These are phyloP conservation scores for Hypoxylon sp. DNA, from an alignment of 2,329 filamentous ascomycete genomes.

Conservation along the genomic window DNA sequence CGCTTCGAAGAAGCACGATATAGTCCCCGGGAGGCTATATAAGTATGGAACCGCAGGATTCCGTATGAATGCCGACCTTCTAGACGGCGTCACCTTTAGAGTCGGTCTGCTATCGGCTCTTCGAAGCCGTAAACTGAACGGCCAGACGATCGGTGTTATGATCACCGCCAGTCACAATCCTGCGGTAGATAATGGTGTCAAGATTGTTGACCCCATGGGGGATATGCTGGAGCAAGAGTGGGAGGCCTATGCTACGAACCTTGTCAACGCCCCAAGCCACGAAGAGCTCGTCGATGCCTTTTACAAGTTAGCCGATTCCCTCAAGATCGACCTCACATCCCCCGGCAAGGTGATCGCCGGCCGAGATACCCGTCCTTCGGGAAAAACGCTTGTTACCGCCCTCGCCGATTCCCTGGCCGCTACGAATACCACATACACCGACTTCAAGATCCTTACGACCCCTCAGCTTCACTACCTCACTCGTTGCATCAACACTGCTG, in stretches of 20 bases:
- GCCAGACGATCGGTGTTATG: constrained; percentile 95
- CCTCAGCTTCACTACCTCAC: constrained; percentile 98
- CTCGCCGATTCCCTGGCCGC: constrained; percentile 82
- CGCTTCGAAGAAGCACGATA: constrained; percentile 70
- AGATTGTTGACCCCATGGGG: constrained; percentile 96
- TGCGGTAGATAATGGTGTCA: constrained; percentile 88
- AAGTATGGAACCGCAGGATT: constrained; percentile 74
- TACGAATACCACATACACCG: constrained; percentile 75
- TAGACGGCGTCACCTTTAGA: constrained; percentile 91
- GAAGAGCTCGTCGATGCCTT: constrained; percentile 80
- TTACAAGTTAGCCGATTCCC: constrained; percentile 74
- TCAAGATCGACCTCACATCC: constrained; percentile 76
- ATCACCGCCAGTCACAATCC: constrained; percentile 95
- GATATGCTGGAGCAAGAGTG: constrained; percentile 98
- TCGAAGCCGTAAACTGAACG: constrained; percentile 86
- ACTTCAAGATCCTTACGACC: constrained; percentile 92
- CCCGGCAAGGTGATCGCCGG: constrained; percentile 87
- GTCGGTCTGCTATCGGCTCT: constrained; percentile 89
- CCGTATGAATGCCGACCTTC: constrained; percentile 77
- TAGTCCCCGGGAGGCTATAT: constrained; percentile 64
- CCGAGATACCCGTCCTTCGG: constrained; percentile 91
- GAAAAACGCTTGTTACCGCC: constrained; percentile 80
- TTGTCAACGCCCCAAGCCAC: constrained; percentile 85
- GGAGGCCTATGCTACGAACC: constrained; percentile 86
- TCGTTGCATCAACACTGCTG: constrained; percentile 91